Evolutionary conservation across 192 early-diverging fungal genomes (phyloP).

Genomic region (Backusella luteola): DNA sequence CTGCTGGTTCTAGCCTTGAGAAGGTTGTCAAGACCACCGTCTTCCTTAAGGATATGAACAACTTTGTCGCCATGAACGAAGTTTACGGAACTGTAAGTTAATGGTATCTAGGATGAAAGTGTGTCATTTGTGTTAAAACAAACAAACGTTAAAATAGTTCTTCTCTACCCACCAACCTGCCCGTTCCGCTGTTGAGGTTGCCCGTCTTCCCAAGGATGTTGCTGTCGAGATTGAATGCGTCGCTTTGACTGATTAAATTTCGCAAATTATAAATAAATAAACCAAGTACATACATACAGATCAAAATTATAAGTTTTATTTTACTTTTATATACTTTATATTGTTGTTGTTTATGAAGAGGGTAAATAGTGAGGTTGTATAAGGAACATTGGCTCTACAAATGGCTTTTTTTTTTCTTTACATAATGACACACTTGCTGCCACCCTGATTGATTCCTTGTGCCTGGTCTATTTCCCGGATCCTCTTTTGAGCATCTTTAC

Average conservation of each 20-base stretch:
- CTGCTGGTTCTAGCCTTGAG: slow-evolving; percentile 73
- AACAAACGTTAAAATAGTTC: slow-evolving; percentile 33
- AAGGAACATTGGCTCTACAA: no score
- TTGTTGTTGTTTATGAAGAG: neutral
- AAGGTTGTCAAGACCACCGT: slow-evolving; percentile 96
- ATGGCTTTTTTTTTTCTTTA: slow-evolving; percentile 4
- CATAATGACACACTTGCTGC: slow-evolving; percentile 29
- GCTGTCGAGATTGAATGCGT: slow-evolving; percentile 93
- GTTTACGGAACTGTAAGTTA: slow-evolving; percentile 69
- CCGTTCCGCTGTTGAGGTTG: slow-evolving; percentile 83
- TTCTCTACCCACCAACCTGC: slow-evolving; percentile 68
- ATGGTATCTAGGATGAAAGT: neutral
- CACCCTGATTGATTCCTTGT: slow-evolving; percentile 9
- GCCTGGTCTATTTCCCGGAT: slow-evolving; percentile 13
- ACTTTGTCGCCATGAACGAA: slow-evolving; percentile 90
- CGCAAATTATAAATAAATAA: neutral
- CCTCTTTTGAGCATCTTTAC: slow-evolving; percentile 30
- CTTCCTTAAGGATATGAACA: slow-evolving; percentile 89
- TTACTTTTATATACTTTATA: neutral
- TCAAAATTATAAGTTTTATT: neutral
- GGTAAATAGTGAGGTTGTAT: neutral
- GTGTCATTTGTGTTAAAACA: slow-evolving; percentile 1
- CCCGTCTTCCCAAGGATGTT: slow-evolving; percentile 87
- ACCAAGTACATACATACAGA: neutral
- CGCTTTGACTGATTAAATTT: slow-evolving; percentile 58